A percentile compares a stretch with the other conserved stretches of the same genome.
Evolutionary conservation across 1,139 yeast genomes (phyloP).

Genomic region (Diutina mesorugosa): DNA sequence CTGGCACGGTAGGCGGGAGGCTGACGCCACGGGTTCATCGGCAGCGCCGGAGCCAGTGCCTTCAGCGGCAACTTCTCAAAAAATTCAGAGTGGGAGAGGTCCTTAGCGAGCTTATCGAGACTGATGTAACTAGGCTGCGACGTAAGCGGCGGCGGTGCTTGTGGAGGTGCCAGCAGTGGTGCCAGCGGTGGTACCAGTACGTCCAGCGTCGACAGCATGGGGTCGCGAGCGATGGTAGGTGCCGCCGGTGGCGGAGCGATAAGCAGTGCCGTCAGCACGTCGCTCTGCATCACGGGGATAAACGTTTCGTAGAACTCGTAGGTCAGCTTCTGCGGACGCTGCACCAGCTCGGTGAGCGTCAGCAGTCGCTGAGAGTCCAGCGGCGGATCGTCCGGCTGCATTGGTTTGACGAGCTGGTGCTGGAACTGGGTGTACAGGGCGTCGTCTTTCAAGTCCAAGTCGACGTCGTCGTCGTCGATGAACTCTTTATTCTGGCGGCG

Average conservation of each 20-base stretch:
- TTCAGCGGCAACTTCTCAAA: slow-evolving; percentile 1
- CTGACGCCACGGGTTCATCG: background rate
- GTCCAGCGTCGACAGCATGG: background rate
- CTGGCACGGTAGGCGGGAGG: background rate
- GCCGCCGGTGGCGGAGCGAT: background rate
- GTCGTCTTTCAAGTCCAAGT: slow-evolving; percentile 25
- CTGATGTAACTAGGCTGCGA: background rate
- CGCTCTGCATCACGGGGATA: slow-evolving; percentile 17
- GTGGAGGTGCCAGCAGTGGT: background rate
- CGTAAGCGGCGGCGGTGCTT: background rate
- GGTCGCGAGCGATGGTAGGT: background rate
- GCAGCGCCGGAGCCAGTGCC: background rate
- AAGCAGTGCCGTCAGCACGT: background rate
- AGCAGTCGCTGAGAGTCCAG: slow-evolving; percentile 3
- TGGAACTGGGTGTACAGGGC: slow-evolving; percentile 25
- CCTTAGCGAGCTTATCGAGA: background rate
- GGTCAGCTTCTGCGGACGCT: slow-evolving; percentile 10
- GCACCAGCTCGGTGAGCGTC: slow-evolving; percentile 3
- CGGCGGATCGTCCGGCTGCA: slow-evolving; percentile 2
- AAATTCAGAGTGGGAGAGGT: background rate
- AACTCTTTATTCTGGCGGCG: slow-evolving; percentile 23
- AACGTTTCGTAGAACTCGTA: slow-evolving; percentile 32
- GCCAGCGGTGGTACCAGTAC: slow-evolving; percentile 1
- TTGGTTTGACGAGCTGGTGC: slow-evolving; percentile 14
- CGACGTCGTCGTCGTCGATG: slow-evolving; percentile 16